Evolutionary conservation across 768 basidiomycete genomes (phyloP).

Genomic region (Calocybe gangraenosa): DNA sequence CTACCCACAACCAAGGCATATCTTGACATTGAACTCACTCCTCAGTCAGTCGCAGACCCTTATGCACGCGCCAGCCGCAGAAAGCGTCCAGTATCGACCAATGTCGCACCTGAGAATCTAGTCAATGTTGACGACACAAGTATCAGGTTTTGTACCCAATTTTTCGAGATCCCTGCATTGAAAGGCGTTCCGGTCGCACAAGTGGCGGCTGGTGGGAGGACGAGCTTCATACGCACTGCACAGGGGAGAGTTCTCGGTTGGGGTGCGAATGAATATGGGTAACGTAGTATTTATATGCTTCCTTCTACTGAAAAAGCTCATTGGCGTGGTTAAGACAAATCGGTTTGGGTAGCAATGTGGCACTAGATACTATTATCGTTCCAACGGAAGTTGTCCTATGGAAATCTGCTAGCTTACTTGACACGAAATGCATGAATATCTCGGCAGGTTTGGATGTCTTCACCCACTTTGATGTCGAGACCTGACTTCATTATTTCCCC

Average conservation of each 20-base stretch:
- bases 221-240: conserved; percentile 66
- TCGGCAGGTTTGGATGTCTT: conserved; percentile 46
- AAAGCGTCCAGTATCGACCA: conserved; percentile 25
- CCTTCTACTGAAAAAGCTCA: background rate
- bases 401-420: conserved; percentile 44
- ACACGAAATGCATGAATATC: conserved; percentile 60
- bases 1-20: conserved; percentile 25
- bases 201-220: conserved; percentile 67
- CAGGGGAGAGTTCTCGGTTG: conserved; percentile 78
- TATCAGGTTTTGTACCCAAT: conserved; percentile 60
- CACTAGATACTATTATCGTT: conserved; percentile 65
- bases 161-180: conserved; percentile 78
- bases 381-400: conserved; percentile 85
- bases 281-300: conserved; percentile 14
- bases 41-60: conserved; percentile 51
- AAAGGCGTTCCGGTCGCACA: conserved; percentile 59
- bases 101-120: conserved; percentile 28
- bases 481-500: background rate
- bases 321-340: conserved; percentile 56
- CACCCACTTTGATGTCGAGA: background rate
- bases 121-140: conserved; percentile 30
- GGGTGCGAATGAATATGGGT: conserved; percentile 90
- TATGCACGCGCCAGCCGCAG: conserved; percentile 42
- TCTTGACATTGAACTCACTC: conserved; percentile 50
- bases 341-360: conserved; percentile 63